Percentiles rank a stretch among this genome's conserved stretches.
Evolutionary conservation across 1,284 basidiomycete species (phyloP).

Genomic region (Naganishia sp.): DNA sequence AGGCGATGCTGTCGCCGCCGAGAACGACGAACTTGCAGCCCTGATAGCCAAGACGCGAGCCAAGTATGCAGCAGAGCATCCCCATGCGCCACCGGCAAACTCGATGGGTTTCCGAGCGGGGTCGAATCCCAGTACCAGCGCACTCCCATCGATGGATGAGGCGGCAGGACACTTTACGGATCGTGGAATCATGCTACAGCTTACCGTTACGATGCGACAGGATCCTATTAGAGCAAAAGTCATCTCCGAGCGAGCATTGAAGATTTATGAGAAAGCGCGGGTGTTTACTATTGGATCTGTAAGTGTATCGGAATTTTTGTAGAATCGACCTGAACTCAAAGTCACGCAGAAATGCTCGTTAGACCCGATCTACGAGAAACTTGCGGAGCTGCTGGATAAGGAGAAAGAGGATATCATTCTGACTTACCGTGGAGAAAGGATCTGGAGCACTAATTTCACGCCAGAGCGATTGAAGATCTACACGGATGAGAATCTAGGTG

Average conservation of each 20-base stretch:
- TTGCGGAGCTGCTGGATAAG: conserved; percentile 25
- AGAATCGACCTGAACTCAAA: neutral
- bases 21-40: conserved; percentile 12
- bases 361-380: conserved; percentile 28
- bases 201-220: conserved; percentile 20
- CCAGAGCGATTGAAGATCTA: conserved; percentile 26
- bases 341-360: conserved; percentile 20
- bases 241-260: conserved; percentile 17
- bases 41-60: conserved; percentile 17
- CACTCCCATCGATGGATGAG: neutral
- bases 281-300: conserved; percentile 29
- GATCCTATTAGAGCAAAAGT: conserved; percentile 23
- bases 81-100: neutral
- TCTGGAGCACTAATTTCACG: conserved; percentile 18
- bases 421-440: conserved; percentile 20
- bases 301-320: neutral
- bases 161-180: neutral
- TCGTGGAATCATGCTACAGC: conserved; percentile 21
- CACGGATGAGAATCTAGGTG: conserved; percentile 25
- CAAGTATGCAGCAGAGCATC: conserved; percentile 2
- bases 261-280: conserved; percentile 22
- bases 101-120: neutral
- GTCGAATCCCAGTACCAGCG: neutral
- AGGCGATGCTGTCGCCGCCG: neutral
- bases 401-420: conserved; percentile 26